Conservation (phyloP, 352 stramenopile genomes). For the Blastocystis sp. region DNA sequence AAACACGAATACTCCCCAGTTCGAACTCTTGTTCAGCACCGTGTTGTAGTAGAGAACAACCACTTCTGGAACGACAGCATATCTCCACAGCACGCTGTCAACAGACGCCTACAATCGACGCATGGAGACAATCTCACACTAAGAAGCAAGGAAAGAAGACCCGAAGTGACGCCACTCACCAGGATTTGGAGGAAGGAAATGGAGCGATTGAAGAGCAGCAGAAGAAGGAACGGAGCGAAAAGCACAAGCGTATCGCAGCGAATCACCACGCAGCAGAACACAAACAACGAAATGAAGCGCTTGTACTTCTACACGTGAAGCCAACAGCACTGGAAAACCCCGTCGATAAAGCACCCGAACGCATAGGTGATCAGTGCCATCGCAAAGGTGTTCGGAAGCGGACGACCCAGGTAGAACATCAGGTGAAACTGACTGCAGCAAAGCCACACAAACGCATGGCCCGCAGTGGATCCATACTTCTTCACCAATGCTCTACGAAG, state of each 20-base stretch:
- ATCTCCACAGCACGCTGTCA: constrained; percentile 85
- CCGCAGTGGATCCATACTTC: constrained; percentile 46
- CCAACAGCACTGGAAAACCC: constrained; percentile 54
- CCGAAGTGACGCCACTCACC: constrained; percentile 74
- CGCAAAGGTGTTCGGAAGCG: constrained; percentile 93
- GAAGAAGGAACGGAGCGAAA: constrained; percentile 83
- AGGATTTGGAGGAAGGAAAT: constrained; percentile 67
- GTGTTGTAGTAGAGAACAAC: constrained; percentile 93
- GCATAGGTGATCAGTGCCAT: constrained; percentile 73
- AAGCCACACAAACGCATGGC: background rate
- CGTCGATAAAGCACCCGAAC: constrained; percentile 69
- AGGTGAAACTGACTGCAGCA: constrained; percentile 88
- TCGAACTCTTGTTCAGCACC: constrained; percentile 88
- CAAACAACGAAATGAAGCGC: constrained; percentile 75
- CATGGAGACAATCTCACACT: background rate
- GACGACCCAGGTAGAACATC: constrained; percentile 90
- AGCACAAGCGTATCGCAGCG: constrained; percentile 91
- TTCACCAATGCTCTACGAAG: constrained; percentile 32
- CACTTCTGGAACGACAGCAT: constrained; percentile 85
- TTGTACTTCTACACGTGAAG: constrained; percentile 6
- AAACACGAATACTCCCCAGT: constrained; percentile 82
- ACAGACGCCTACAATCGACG: constrained; percentile 67
- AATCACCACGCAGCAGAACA: constrained; percentile 86
- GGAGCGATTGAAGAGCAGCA: constrained; percentile 74
- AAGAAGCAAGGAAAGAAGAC: constrained; percentile 59